Evolutionary conservation across 2,329 filamentous ascomycete species (phyloP), one percentile per base, ranked within the genome.

Genomic region (Colletotrichum lini): DNA sequence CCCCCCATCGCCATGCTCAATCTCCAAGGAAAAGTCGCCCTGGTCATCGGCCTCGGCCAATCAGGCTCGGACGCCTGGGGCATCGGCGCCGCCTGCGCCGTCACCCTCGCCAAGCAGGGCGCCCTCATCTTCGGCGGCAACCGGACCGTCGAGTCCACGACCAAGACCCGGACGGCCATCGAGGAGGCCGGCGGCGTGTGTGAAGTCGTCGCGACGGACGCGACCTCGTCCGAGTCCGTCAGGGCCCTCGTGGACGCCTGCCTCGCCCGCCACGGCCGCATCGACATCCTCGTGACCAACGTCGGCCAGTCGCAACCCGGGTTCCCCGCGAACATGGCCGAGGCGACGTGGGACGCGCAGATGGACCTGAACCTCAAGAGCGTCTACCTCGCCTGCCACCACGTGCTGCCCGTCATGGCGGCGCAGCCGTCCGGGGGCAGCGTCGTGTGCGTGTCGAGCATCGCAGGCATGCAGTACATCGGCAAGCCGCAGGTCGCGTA

Each of bases 231-330:
- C 0, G 75, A 78, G 0, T 86, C 87, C 18, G 88, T 90, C 75
- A 85, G 88, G 72, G 76, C 77, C 0, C 82, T 90, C 0, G 84
- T 91, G 4, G 83, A 87, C 44, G 82, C 84, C 0, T 90, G 88
- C 54, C 75, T 89, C 21, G 76, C 80, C 0, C 85, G 84, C 49
- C 84, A 90, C 71, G 87, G 88, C 10, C 83, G 86, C 7, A 86
- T 91, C 64, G 89, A 91, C 73, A 87, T 91, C 26, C 79, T 91
- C 0, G 77, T 92, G 18, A 90, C 90, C 73, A 91, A 91, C 63
- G 89, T 91, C 3, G 90, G 89, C 2, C 84, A 84, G 63, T 87
- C 85, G 0, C 87, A 90, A 69, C 84, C 83, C 0, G 88, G 88
- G 0, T 82, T 82, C 40, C 84, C 88, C 0, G 87, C 83, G 0